These are phyloP conservation scores for Trichoderma orchidacearum DNA, from an alignment of 495 filamentous ascomycete genomes.

Conservation along the genomic window DNA sequence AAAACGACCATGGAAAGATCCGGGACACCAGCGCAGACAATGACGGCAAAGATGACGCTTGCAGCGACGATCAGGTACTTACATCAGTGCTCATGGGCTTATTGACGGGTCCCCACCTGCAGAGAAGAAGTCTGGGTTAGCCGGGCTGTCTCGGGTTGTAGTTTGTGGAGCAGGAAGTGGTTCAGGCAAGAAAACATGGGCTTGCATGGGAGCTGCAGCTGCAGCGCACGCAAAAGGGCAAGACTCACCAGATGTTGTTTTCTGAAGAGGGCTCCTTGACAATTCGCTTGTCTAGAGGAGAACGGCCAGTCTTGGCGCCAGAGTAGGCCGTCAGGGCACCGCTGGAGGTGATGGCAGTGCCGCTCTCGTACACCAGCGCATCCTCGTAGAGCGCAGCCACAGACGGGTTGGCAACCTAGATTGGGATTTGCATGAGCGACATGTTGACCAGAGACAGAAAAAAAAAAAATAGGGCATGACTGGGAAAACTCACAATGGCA, in stretches of 20 bases:
- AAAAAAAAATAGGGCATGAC: no score
- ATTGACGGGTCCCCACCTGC: slow-evolving; percentile 68
- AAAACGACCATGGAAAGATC: background rate
- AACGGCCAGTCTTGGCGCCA: slow-evolving; percentile 93
- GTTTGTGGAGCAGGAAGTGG: no score
- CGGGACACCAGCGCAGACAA: slow-evolving; percentile 3
- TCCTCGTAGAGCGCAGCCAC: slow-evolving; percentile 97
- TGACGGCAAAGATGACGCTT: background rate
- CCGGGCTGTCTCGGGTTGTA: no score
- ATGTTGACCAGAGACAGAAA: slow-evolving; percentile 2
- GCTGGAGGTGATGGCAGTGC: slow-evolving; percentile 88
- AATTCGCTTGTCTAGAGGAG: slow-evolving; percentile 91
- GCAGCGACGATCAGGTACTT: slow-evolving; percentile 25
- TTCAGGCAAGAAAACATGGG: no score
- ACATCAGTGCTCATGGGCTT: slow-evolving; percentile 98
- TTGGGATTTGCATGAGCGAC: slow-evolving; percentile 1
- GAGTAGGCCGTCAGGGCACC: slow-evolving; percentile 96
- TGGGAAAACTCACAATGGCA: slow-evolving; percentile 70
- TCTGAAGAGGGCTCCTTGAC: slow-evolving; percentile 84
- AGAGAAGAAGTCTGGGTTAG: slow-evolving; percentile 4
- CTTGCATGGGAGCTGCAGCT: no score
- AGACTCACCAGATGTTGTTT: slow-evolving; percentile 87
- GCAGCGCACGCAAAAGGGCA: background rate
- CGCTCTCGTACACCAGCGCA: slow-evolving; percentile 93
- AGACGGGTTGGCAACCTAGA: slow-evolving; percentile 72